Evolutionary conservation across 345 rosid species (phyloP), one percentile per base, ranked within the genome.

Genomic region (Eucalyptus microcorys): DNA sequence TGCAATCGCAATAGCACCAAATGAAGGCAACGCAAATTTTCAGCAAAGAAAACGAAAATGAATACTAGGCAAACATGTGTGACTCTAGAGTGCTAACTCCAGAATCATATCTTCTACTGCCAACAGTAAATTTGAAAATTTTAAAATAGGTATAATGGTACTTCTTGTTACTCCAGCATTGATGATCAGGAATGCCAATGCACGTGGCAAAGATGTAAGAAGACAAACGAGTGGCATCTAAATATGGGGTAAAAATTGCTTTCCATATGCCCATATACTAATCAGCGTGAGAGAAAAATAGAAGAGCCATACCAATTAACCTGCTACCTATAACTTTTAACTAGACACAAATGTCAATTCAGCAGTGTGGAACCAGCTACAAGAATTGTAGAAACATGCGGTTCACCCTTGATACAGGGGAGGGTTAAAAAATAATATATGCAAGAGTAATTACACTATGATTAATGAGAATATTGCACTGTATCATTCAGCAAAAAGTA

Each of bases 1-100:
- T 96, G 96, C 93, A 90, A 48, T 5, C 55, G 55, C 87, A 43
- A 24, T 17, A 86, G 7, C 9, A 49, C 40, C 30, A 47, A 43
- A 37, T 86, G 68, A 86, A 49, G 48, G 24, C 3, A 3, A 8
- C 4, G 9, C 27, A 6, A 71, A 76, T 76, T 76, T 76, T 40
- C 27, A 22, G 84, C 47, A 21, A 40, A 40, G 84, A 40, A 17
- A 40, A 76, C 42, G 47, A 21, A 76, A 76, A 43, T 40, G 15
- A 21, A 40, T 21, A 40, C 43, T 76, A 10, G 47, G 84, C 47
- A 76, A 21, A 40, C 84, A 40, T 76, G 24, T 76, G 15, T 2
- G 9, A 40, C 84, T 40, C 84, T 76, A 19, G 26, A 37, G 11
- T n/a, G 40, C 45, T 76, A 40, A 76, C 47, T 76, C 30, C 45